Conservation (phyloP, 257 asterid genomes). For the Linaria vulgaris region DNA sequence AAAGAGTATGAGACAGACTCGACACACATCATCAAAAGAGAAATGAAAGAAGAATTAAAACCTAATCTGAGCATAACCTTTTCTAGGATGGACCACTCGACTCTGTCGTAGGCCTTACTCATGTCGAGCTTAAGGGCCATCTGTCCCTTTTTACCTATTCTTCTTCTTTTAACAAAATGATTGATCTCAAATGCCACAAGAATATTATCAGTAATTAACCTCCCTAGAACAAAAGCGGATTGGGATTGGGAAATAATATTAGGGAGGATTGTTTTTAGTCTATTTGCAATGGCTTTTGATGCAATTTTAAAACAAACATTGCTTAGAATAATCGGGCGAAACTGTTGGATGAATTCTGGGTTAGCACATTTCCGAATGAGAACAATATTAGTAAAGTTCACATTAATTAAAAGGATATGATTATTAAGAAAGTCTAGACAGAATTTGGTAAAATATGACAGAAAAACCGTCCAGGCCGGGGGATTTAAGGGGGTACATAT, state of each 20-base stretch:
- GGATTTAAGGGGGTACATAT: neutral
- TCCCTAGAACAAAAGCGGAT: neutral
- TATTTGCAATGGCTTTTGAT: neutral
- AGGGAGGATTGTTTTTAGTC: neutral
- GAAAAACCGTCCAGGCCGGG: neutral
- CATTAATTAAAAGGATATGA: neutral
- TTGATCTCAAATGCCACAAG: no score
- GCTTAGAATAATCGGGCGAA: neutral
- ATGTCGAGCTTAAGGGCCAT: no score
- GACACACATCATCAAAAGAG: no score
- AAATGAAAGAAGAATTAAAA: no score
- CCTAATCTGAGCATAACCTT: no score
- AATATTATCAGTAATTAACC: neutral
- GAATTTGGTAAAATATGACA: neutral
- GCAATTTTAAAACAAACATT: conserved; percentile 17
- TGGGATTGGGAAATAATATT: neutral
- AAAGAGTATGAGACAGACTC: no score
- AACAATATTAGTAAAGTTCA: neutral
- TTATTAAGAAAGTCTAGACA: neutral
- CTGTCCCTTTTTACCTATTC: no score
- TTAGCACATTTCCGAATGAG: neutral
- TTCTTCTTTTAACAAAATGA: no score
- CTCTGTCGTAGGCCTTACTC: no score
- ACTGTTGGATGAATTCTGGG: neutral
- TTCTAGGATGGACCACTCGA: no score